Percentiles rank a stretch among this genome's conserved stretches.
phyloP scores from a whole-genome alignment of 306 rosid species.

The Gastrolobium bilobum region DNA sequence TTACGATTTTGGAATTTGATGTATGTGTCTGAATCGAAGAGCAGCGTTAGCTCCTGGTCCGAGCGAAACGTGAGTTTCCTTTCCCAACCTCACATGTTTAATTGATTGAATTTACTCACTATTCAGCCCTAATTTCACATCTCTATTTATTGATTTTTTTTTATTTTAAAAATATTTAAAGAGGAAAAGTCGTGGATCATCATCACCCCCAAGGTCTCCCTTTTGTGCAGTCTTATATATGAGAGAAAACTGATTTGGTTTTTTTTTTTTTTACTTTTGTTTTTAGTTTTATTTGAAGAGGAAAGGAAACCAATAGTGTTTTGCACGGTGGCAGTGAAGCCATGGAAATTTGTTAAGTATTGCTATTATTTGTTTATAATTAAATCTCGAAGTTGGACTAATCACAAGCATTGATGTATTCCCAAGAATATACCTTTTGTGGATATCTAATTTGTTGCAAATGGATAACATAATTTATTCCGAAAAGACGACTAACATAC shows the following conservation, averaged over 20 bases:
- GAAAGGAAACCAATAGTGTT: neutral
- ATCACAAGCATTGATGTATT: neutral
- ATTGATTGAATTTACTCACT: neutral
- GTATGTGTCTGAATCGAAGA: neutral
- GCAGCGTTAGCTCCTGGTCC: neutral
- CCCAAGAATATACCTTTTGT: neutral
- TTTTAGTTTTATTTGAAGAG: neutral
- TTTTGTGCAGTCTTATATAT: neutral
- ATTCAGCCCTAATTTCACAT: neutral
- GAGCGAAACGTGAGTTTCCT: conserved; percentile 25
- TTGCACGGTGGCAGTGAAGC: neutral
- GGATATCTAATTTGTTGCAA: neutral
- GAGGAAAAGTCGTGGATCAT: neutral
- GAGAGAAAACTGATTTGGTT: neutral
- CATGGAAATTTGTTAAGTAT: conserved; percentile 2
- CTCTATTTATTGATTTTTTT: neutral
- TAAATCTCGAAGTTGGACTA: neutral
- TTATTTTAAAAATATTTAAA: neutral
- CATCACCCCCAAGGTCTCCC: neutral
- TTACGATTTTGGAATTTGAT: neutral
- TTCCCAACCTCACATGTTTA: neutral
- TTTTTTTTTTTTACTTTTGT: neutral
- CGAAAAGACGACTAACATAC: neutral
- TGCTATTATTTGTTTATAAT: neutral
- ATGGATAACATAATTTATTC: neutral